Evolutionary conservation across 768 basidiomycete genomes (phyloP).

Genomic region (Phaeotremella fagi): DNA sequence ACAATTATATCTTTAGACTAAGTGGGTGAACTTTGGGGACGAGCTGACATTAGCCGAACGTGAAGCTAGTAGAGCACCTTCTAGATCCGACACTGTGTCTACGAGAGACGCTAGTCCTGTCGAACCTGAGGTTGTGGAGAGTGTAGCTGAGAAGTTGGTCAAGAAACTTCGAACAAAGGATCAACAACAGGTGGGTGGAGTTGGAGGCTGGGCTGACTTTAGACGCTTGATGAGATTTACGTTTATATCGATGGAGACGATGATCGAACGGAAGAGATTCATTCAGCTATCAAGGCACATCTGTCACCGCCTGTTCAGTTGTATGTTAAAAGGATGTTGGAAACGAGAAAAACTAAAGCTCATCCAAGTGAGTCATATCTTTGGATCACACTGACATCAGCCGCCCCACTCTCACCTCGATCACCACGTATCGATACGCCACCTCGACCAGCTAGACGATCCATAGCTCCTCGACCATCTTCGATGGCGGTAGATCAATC

Average conservation of each 20-base stretch:
- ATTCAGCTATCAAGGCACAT: constrained; percentile 23
- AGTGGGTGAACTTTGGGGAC: constrained; percentile 9
- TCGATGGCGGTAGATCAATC: constrained; percentile 26
- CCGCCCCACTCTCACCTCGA: constrained; percentile 17
- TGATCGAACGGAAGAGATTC: constrained; percentile 40
- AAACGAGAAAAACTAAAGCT: constrained; percentile 24
- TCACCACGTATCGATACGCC: constrained; percentile 9
- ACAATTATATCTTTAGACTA: constrained; percentile 35
- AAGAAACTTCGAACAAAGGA: constrained; percentile 75
- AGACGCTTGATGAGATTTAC: constrained; percentile 90
- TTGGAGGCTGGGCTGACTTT: neutral
- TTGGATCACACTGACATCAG: constrained; percentile 1
- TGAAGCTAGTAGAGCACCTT: neutral
- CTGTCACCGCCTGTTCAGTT: constrained; percentile 26
- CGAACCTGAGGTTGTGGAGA: constrained; percentile 55
- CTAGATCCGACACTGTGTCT: neutral
- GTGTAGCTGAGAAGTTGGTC: constrained; percentile 67
- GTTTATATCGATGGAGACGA: constrained; percentile 89
- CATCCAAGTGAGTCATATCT: constrained; percentile 16
- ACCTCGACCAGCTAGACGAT: constrained; percentile 12
- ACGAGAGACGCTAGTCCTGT: neutral
- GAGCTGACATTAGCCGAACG: neutral
- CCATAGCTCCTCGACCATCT: constrained; percentile 27
- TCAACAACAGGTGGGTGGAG: constrained; percentile 49
- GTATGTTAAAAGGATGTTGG: constrained; percentile 33